Conservation (phyloP, 2,329 filamentous ascomycete species). For the Pseudohalonectria lignicola region DNA sequence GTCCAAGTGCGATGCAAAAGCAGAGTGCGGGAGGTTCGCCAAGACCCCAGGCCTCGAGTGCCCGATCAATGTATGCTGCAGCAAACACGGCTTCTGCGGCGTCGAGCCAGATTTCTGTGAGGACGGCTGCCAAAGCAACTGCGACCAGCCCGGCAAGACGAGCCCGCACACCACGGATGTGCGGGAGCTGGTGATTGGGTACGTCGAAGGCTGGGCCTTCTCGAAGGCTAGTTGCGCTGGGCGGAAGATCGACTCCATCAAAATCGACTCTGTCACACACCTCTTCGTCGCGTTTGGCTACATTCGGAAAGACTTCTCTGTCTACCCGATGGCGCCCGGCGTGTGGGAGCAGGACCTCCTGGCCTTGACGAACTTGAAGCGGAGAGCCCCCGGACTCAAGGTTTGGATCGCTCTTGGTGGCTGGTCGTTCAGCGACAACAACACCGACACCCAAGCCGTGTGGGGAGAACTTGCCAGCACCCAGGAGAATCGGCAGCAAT, state of each 20-base stretch:
- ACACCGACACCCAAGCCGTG: constrained; percentile 4
- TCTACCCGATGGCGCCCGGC: constrained; percentile 16
- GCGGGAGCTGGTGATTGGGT: constrained; percentile 16
- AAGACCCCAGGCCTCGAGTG: constrained; percentile 10
- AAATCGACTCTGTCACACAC: constrained; percentile 11
- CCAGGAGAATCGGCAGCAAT: constrained; percentile 7
- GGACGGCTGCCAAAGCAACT: constrained; percentile 14
- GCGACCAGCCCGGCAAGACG: constrained; percentile 8
- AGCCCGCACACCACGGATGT: constrained; percentile 5
- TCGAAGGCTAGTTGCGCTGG: neutral
- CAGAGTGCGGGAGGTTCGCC: constrained; percentile 3
- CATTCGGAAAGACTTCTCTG: constrained; percentile 17
- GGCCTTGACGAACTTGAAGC: constrained; percentile 19
- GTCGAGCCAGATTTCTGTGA: constrained; percentile 14
- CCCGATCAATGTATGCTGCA: constrained; percentile 27
- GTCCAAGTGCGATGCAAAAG: constrained; percentile 4
- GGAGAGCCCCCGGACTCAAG: constrained; percentile 14
- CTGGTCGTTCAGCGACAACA: constrained; percentile 24
- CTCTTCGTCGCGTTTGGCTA: constrained; percentile 21
- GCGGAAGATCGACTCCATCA: constrained; percentile 3
- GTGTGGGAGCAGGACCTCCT: constrained; percentile 6
- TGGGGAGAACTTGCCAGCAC: neutral
- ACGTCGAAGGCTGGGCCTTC: constrained; percentile 19
- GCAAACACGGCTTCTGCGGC: constrained; percentile 21
- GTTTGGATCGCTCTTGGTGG: constrained; percentile 26